phyloP scores from a whole-genome alignment of 257 asterid species.

The Primulina eburnea region DNA sequence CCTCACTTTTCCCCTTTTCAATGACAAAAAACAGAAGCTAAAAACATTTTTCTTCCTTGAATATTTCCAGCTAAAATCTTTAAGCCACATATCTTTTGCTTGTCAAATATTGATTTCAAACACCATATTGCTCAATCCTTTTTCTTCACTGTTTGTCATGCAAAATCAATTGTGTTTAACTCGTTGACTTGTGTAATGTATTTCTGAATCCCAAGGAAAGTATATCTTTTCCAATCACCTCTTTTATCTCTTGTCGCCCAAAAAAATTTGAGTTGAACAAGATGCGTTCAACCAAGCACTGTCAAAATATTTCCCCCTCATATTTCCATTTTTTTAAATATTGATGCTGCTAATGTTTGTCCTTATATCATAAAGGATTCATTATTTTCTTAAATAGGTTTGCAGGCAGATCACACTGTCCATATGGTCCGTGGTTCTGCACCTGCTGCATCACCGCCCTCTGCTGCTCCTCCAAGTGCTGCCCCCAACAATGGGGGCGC shows the following conservation, averaged over 20 bases:
- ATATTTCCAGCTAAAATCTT: too few relatives aligned
- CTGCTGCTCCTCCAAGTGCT: slow-evolving; percentile 27
- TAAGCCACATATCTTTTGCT: not conserved
- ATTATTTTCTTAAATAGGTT: slow-evolving; percentile 30
- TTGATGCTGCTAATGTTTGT: not conserved
- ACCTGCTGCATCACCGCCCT: slow-evolving; percentile 25
- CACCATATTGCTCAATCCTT: not conserved
- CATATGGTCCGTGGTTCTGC: slow-evolving; percentile 57
- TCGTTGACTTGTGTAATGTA: not conserved
- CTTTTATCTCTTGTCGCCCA: not conserved
- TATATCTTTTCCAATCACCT: not conserved
- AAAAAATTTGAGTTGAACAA: not conserved
- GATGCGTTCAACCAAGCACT: not conserved
- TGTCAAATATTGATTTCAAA: not conserved
- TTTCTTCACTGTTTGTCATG: not conserved
- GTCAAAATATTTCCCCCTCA: not conserved
- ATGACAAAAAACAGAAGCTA: too few relatives aligned
- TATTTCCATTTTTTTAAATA: not conserved
- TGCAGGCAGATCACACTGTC: slow-evolving; percentile 57
- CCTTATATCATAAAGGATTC: not conserved
- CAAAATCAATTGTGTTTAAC: not conserved
- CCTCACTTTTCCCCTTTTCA: not conserved
- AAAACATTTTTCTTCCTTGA: not conserved
- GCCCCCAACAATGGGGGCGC: slow-evolving; percentile 31
- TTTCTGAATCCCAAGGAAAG: not conserved